Percentiles rank a stretch among this genome's conserved stretches.
phyloP scores from a whole-genome alignment of 23 red algal species.

The Gracilaria caudata region DNA sequence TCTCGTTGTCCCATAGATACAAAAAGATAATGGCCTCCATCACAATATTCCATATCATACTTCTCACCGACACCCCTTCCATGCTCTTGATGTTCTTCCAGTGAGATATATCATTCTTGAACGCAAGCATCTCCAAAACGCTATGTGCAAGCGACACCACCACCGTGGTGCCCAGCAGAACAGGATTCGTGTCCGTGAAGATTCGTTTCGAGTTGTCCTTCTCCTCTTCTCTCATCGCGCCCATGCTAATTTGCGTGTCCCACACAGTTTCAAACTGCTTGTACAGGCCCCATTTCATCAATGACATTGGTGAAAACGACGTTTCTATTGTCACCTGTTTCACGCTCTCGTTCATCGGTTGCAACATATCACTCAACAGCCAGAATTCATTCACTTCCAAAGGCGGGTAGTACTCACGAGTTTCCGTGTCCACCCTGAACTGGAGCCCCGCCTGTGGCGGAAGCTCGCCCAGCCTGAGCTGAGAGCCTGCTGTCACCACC shows the following conservation, averaged over 20 bases:
- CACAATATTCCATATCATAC: slow-evolving; percentile 95
- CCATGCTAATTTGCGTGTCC: slow-evolving; percentile 69
- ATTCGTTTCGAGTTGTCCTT: slow-evolving; percentile 82
- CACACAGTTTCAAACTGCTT: slow-evolving; percentile 79
- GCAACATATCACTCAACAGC: slow-evolving; percentile 54
- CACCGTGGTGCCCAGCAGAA: slow-evolving; percentile 75
- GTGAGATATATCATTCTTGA: slow-evolving; percentile 93
- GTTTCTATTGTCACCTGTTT: slow-evolving; percentile 60
- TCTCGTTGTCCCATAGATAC: slow-evolving; percentile 94
- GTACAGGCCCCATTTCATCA: slow-evolving; percentile 59
- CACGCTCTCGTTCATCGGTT: slow-evolving; percentile 62
- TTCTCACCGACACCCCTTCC: slow-evolving; percentile 86
- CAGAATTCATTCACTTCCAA: slow-evolving; percentile 85
- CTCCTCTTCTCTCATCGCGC: slow-evolving; percentile 56
- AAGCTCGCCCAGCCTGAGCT: slow-evolving; percentile 31
- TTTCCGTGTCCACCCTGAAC: slow-evolving; percentile 34
- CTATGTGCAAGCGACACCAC: slow-evolving; percentile 83
- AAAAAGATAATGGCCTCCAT: slow-evolving; percentile 92
- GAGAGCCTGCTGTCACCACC: not conserved
- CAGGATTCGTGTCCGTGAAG: slow-evolving; percentile 89
- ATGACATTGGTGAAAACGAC: slow-evolving; percentile 50
- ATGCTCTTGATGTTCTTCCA: slow-evolving; percentile 89
- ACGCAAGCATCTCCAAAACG: slow-evolving; percentile 87
- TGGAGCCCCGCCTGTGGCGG: slow-evolving; percentile 35
- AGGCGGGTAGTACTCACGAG: slow-evolving; percentile 65